Conservation (phyloP, 441 rosid genomes). For the Pelargonium cotyledonis region DNA sequence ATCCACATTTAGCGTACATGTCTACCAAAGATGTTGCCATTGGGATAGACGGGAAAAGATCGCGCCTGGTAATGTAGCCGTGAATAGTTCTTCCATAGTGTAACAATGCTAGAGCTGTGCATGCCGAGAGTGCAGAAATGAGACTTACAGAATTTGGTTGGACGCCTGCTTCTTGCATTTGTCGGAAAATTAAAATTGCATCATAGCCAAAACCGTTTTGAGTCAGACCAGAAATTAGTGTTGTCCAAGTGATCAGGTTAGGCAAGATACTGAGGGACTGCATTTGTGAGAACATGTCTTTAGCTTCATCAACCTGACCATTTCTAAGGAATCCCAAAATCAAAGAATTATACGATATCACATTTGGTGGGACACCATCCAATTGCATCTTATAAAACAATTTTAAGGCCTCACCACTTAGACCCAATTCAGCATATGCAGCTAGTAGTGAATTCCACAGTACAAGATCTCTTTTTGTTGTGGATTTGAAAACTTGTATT, state of each 20-base stretch:
- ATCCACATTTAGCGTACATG: constrained; percentile 62
- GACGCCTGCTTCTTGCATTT: constrained; percentile 53
- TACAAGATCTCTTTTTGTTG: constrained; percentile 38
- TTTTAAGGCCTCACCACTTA: constrained; percentile 52
- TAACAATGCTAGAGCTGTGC: constrained; percentile 33
- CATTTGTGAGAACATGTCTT: constrained; percentile 61
- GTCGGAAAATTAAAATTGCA: constrained; percentile 34
- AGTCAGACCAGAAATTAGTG: constrained; percentile 54
- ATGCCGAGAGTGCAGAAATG: constrained; percentile 44
- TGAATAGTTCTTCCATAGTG: constrained; percentile 48
- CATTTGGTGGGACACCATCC: constrained; percentile 53
- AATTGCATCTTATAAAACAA: constrained; percentile 73
- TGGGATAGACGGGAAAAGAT: constrained; percentile 22
- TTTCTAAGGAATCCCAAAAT: constrained; percentile 48
- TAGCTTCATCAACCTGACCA: constrained; percentile 45
- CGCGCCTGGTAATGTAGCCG: constrained; percentile 43
- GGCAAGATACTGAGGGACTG: constrained; percentile 40
- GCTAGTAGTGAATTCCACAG: constrained; percentile 60
- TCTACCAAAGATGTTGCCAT: constrained; percentile 45
- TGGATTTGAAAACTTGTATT: constrained; percentile 40
- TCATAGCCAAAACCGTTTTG: constrained; percentile 38
- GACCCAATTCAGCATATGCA: constrained; percentile 56
- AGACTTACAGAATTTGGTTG: constrained; percentile 43
- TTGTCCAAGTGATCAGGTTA: constrained; percentile 48
- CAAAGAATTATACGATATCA: constrained; percentile 61